Evolutionary conservation across 805 yeast species (phyloP).

Genomic region (Spathaspora arborariae): DNA sequence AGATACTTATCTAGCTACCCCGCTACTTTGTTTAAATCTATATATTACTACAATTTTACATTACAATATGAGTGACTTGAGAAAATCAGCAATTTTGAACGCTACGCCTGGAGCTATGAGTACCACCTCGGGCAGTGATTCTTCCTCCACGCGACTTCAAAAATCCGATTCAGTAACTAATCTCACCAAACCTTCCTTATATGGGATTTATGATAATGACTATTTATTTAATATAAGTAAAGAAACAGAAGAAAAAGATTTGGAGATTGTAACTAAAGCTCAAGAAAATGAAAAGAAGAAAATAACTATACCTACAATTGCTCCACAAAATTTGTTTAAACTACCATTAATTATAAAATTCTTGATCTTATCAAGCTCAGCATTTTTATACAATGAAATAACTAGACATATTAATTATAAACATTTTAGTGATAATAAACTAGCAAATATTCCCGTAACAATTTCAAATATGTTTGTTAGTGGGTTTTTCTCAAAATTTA

Average conservation of each 20-base stretch:
- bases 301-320: neutral
- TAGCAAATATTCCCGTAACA: conserved; percentile 40
- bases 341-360: conserved; percentile 14
- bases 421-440: conserved; percentile 39
- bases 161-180: conserved; percentile 42
- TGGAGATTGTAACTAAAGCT: neutral
- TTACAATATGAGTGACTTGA: conserved; percentile 9
- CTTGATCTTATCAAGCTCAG: conserved; percentile 36
- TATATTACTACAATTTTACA: neutral
- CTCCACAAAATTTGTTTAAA: neutral
- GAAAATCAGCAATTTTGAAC: conserved; percentile 17
- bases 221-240: conserved; percentile 15
- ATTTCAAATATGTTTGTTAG: conserved; percentile 27
- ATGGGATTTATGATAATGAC: conserved; percentile 47
- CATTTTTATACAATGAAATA: conserved; percentile 51
- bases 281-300: neutral
- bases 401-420: conserved; percentile 50
- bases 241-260: neutral
- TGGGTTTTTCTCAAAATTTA: conserved; percentile 21
- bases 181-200: conserved; percentile 49
- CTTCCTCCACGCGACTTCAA: conserved; percentile 23
- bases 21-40: neutral
- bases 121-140: conserved; percentile 12
- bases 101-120: conserved; percentile 14
- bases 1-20: neutral